Evolutionary conservation across 805 yeast genomes (phyloP).

Genomic region (Torulaspora indica): DNA sequence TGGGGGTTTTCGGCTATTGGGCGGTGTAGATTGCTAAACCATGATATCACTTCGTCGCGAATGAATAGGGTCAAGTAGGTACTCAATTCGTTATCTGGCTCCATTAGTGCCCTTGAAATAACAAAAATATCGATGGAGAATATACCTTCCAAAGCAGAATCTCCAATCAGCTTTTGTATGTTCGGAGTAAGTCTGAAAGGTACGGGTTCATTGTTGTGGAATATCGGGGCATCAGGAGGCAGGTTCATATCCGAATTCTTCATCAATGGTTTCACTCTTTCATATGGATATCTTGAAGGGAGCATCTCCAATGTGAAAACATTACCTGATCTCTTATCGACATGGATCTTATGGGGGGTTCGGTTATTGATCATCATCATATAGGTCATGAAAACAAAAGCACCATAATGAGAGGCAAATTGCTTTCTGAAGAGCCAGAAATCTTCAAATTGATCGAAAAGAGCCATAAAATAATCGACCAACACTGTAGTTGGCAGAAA

Average conservation of each 20-base stretch:
- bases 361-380: constrained; percentile 91
- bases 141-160: constrained; percentile 88
- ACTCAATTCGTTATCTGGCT: constrained; percentile 88
- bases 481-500: constrained; percentile 81
- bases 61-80: constrained; percentile 91
- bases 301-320: constrained; percentile 95
- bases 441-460: constrained; percentile 78
- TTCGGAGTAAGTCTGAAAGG: constrained; percentile 97
- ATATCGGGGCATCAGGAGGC: constrained; percentile 61
- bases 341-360: constrained; percentile 88
- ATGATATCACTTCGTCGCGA: constrained; percentile 89
- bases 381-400: constrained; percentile 85
- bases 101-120: constrained; percentile 82
- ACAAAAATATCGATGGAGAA: constrained; percentile 77
- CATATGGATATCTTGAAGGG: constrained; percentile 69
- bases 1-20: constrained; percentile 80
- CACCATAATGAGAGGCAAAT: constrained; percentile 90
- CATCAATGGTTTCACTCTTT: constrained; percentile 39
- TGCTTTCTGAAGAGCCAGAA: constrained; percentile 97
- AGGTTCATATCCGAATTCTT: constrained; percentile 37
- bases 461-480: constrained; percentile 66
- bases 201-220: constrained; percentile 86
- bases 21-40: constrained; percentile 87
- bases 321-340: constrained; percentile 75
- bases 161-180: constrained; percentile 88